Percentiles rank a stretch among this genome's conserved stretches.
Conservation (phyloP, 2,329 filamentous ascomycete species). For the Aspergillus niger region DNA sequence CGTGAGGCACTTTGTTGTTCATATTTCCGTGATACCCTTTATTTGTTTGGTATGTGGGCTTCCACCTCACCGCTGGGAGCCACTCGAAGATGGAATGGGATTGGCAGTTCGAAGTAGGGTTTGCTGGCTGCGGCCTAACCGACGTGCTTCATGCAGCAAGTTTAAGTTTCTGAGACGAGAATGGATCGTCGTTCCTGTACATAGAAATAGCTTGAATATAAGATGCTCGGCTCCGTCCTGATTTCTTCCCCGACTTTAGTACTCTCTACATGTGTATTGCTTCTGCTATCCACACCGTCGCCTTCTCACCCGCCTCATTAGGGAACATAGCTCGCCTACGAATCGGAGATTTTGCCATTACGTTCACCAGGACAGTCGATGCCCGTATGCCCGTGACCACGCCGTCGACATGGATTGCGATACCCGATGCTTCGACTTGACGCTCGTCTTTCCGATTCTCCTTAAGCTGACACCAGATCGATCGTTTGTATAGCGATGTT, state of each 20-base stretch:
- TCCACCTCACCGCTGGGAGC: conserved; percentile 13
- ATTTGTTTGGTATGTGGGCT: conserved; percentile 12
- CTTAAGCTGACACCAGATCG: too few species aligned
- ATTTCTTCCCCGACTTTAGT: neutral
- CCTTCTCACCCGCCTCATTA: neutral
- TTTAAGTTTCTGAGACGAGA: conserved; percentile 2
- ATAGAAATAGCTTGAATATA: conserved; percentile 11
- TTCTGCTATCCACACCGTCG: neutral
- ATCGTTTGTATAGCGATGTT: too few species aligned
- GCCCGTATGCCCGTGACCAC: neutral
- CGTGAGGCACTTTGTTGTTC: conserved; percentile 14
- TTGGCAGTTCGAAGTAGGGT: conserved; percentile 6
- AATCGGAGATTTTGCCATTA: conserved; percentile 4
- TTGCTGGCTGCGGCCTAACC: conserved; percentile 11
- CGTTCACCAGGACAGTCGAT: neutral
- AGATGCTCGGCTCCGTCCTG: neutral
- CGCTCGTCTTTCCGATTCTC: neutral
- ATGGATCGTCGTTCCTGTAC: conserved; percentile 5
- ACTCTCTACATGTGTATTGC: neutral
- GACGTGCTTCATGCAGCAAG: conserved; percentile 3
- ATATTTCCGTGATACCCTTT: conserved; percentile 14
- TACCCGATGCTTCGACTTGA: neutral
- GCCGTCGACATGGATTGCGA: neutral
- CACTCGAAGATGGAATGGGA: conserved; percentile 2
- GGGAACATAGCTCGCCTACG: neutral